Conservation (phyloP, 2,329 filamentous ascomycete genomes). For the Aspergillus glaucus region DNA sequence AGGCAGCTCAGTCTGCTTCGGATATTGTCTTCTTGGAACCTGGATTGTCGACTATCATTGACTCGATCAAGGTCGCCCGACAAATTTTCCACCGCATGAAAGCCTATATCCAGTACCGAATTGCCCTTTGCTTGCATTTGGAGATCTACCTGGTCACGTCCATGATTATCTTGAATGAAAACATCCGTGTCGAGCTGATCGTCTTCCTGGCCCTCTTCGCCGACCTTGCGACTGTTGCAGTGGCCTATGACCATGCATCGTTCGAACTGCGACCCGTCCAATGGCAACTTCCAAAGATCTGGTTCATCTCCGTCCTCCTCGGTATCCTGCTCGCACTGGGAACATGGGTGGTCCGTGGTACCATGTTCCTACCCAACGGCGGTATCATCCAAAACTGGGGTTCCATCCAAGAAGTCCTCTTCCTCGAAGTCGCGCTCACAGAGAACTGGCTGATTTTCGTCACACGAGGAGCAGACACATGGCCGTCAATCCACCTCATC, state of each 20-base stretch:
- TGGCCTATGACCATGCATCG: constrained; percentile 78
- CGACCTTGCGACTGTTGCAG: constrained; percentile 71
- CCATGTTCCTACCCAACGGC: constrained; percentile 62
- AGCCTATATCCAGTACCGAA: constrained; percentile 71
- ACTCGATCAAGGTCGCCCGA: constrained; percentile 66
- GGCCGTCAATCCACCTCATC: constrained; percentile 67
- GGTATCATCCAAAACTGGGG: constrained; percentile 71
- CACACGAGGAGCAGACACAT: constrained; percentile 71
- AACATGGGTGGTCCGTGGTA: constrained; percentile 68
- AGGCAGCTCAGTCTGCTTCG: constrained; percentile 65
- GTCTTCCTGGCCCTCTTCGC: constrained; percentile 76
- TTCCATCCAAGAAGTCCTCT: constrained; percentile 70
- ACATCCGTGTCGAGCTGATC: constrained; percentile 64
- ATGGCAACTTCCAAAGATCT: constrained; percentile 78
- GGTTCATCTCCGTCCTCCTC: constrained; percentile 58
- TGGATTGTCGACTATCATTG: constrained; percentile 64
- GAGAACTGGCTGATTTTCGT: constrained; percentile 98
- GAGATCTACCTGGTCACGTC: constrained; percentile 71
- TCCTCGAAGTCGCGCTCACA: constrained; percentile 83
- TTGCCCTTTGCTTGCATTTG: constrained; percentile 66
- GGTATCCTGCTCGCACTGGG: constrained; percentile 62
- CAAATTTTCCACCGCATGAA: constrained; percentile 77
- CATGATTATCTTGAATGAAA: constrained; percentile 77
- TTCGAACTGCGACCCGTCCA: constrained; percentile 70
- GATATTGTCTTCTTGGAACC: constrained; percentile 71